Evolutionary conservation across 257 asterid species (phyloP), one percentile per base, ranked within the genome.

Genomic region (Mentha longifolia): DNA sequence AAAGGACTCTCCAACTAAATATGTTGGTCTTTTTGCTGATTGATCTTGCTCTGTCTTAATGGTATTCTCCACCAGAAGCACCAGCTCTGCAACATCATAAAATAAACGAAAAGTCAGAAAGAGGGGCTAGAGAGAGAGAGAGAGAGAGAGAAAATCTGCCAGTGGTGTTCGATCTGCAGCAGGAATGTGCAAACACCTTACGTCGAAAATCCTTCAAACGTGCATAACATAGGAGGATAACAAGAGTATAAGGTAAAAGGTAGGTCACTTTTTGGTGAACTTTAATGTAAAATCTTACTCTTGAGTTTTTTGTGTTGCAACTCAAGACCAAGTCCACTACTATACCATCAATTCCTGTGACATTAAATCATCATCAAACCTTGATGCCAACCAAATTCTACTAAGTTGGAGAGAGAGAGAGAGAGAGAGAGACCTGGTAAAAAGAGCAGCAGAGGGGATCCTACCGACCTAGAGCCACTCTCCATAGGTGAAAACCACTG

Each of bases 121-220:
- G 22, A 25, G 35, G 39, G 1, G 0, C 2, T 20, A 0, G 41
- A 33, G 37, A 33, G 6, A 39, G 28, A 7, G 14, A 41, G 46
- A 65, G 64, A 37, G 35, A 5, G 71, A 73, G 46, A 39, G 76
- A n/a, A 33, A 72, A 86, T 89, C 92, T 72, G 71, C 13, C 50
- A 84, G 78, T 17, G 84, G 51, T 55, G 92, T 74, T 46, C 81
- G 85, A 73, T 86, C 88, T 31, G 64, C 14, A 5, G 69, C 63
- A 67, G 92, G 92, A 65, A 84, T 70, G 71, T 86, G 89, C 77
- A 86, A 77, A 77, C 92, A 86, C 89, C 89, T 80, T 30, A 82
- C 57, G 9, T 84, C 78, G 65, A 84, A 86, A 5, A 84, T 84
- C 85, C 92, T 86, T 73, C 71, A 70, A 39, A 51, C 19, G 43